Evolutionary conservation across 805 yeast species (phyloP).

Genomic region (Komagataella mondaviorum): DNA sequence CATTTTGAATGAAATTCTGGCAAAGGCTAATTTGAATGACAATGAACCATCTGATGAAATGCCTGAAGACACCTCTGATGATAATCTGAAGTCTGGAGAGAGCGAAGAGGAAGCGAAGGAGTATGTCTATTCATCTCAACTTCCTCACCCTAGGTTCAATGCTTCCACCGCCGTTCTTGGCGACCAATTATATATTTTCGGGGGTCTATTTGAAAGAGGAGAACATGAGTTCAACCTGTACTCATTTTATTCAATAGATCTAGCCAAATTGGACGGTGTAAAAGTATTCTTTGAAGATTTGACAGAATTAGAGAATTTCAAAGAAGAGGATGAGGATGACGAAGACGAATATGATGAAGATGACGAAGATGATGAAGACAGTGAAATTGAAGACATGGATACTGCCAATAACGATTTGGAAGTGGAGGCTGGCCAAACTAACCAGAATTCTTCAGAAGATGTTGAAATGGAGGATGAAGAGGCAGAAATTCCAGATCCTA

Average conservation of each 20-base stretch:
- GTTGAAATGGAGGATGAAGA: slow-evolving; percentile 47
- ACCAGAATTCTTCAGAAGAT: slow-evolving; percentile 23
- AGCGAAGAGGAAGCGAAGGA: slow-evolving; percentile 25
- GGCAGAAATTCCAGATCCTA: slow-evolving; percentile 71
- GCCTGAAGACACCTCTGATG: slow-evolving; percentile 19
- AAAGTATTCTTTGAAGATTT: slow-evolving; percentile 86
- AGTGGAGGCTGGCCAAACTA: slow-evolving; percentile 45
- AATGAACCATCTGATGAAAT: slow-evolving; percentile 22
- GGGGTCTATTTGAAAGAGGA: slow-evolving; percentile 84
- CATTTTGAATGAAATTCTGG: slow-evolving; percentile 58
- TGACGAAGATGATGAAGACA: slow-evolving; percentile 37
- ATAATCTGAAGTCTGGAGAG: slow-evolving; percentile 18
- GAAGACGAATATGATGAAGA: slow-evolving; percentile 64
- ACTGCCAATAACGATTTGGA: slow-evolving; percentile 32
- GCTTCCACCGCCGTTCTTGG: slow-evolving; percentile 76
- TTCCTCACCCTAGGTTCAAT: slow-evolving; percentile 87
- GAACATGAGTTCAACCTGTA: slow-evolving; percentile 79
- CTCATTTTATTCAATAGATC: slow-evolving; percentile 74
- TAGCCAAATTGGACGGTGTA: slow-evolving; percentile 79
- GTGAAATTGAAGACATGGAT: slow-evolving; percentile 24
- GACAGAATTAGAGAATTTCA: slow-evolving; percentile 37
- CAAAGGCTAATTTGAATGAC: slow-evolving; percentile 58
- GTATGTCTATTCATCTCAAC: slow-evolving; percentile 40
- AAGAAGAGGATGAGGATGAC: slow-evolving; percentile 46
- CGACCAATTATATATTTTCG: slow-evolving; percentile 72